These are phyloP conservation scores for Colletotrichum agaves DNA, from an alignment of 2,329 filamentous ascomycete genomes.

Conservation along the genomic window DNA sequence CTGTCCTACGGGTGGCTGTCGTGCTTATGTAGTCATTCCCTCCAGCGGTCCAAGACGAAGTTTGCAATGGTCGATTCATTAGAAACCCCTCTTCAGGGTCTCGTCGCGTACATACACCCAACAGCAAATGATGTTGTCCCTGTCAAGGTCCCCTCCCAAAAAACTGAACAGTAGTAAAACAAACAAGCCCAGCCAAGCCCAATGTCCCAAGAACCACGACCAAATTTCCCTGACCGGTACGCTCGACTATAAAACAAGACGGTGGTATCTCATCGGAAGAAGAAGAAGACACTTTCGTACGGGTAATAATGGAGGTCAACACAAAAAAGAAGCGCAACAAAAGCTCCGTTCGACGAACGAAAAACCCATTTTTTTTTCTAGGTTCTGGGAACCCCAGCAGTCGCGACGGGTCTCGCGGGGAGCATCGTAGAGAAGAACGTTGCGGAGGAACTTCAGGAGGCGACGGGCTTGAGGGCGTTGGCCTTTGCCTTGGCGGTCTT, in stretches of 20 bases:
- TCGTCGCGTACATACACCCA: too few species aligned
- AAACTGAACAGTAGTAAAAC: too few species aligned
- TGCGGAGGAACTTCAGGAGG: not conserved
- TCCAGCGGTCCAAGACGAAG: too few species aligned
- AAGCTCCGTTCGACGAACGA: too few species aligned
- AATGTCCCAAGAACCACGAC: not conserved
- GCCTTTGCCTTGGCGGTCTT: slow-evolving; percentile 35
- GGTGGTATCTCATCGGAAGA: slow-evolving; percentile 31
- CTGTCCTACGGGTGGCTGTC: too few species aligned
- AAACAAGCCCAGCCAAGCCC: not conserved
- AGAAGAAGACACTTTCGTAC: slow-evolving; percentile 19
- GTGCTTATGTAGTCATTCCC: too few species aligned
- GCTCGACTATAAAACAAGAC: slow-evolving; percentile 27
- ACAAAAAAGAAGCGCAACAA: not conserved
- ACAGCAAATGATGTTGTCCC: too few species aligned
- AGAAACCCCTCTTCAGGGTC: not conserved
- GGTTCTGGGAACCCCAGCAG: not conserved
- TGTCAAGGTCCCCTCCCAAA: too few species aligned
- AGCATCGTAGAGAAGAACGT: not conserved
- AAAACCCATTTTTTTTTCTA: not conserved
- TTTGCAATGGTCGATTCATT: too few species aligned
- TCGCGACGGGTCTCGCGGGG: not conserved
- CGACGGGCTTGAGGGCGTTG: slow-evolving; percentile 2
- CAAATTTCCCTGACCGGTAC: slow-evolving; percentile 10
- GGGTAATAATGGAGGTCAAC: not conserved